Base-by-base conservation (phyloP, 2,329 filamentous ascomycete species). In the Xylaria sp. region DNA sequence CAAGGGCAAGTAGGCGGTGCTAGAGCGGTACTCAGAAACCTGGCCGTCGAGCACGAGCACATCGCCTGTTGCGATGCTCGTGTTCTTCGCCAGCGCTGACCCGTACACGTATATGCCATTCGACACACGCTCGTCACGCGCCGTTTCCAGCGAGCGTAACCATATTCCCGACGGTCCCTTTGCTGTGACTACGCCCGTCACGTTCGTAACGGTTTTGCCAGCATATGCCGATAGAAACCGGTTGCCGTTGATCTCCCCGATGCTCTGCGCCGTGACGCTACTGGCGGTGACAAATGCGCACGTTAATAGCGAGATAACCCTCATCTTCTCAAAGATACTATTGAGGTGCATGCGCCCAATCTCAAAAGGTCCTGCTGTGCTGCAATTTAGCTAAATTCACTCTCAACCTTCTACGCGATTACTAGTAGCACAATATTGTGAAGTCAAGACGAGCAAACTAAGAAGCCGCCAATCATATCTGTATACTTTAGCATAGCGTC, bases 101-200 rank as follows among this genome's bases (percentile, higher is more conserved):
- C 86, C 83, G 73, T 85, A 92, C 45, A 92, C 85, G 72, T 90
- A 92, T 67, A 92, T 76, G 1, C 87, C 87, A 74, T 91, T 88
- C 0, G 89, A 92, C 2, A 87, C 89, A 53, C 81, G 79, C 15
- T 79, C 75, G 73, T 89, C 84, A 54, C 81, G 76, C 73, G 90
- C 86, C 0, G 87, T 84, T 38, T 79, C 81, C 0, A 84, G 85
- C 1, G 89, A 90, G 49, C 87, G 86, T 20, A 92, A 80, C 81
- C 85, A 92, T 74, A 92, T 82, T 13, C 90, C 90, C 66, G 81
- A 82, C 15, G 85, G 82, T 0, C 85, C 83, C 73, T 88, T 88
- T 38, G 89, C 90, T 20, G 89, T 90, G 17, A 92, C 83, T 11
- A 92, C 79, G 42, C 90, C 90, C 38, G 84, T 83, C 63, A 92